Conservation (phyloP, 257 asterid genomes). For the Solanum bulbocastanum region DNA sequence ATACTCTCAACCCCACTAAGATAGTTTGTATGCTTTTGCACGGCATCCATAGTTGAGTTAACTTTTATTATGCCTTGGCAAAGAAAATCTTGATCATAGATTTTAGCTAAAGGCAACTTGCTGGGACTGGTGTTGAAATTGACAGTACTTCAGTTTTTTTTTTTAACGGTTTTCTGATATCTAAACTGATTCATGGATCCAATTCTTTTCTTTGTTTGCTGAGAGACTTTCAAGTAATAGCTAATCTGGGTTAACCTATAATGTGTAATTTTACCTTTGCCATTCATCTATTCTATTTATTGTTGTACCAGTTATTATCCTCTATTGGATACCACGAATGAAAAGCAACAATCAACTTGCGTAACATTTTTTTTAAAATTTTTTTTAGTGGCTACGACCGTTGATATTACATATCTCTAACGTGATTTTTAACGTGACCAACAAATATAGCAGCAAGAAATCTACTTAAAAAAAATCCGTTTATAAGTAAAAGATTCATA, state of each 20-base stretch:
- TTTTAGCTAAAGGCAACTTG: not conserved
- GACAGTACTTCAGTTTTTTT: not conserved
- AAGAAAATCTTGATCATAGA: not conserved
- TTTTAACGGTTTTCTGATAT: not conserved
- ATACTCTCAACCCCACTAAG: not conserved
- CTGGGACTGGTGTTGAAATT: not conserved
- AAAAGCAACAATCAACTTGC: not conserved
- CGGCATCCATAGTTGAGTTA: not conserved
- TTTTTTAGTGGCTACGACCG: not conserved
- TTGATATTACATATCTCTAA: not conserved
- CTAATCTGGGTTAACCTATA: not conserved
- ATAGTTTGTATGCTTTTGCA: not conserved
- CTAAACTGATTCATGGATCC: not conserved
- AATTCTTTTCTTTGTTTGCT: not conserved
- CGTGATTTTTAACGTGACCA: not conserved
- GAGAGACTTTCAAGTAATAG: not conserved
- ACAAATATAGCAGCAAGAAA: not conserved
- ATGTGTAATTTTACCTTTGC: not conserved
- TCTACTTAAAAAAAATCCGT: not conserved
- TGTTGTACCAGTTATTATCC: not conserved
- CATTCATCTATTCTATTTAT: not conserved
- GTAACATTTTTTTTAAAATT: not conserved
- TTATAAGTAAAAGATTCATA: not conserved
- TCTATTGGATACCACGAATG: not conserved
- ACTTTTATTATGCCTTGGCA: not conserved